phyloP scores from a whole-genome alignment of 1,284 basidiomycete species.

The Porodaedalea pini region DNA sequence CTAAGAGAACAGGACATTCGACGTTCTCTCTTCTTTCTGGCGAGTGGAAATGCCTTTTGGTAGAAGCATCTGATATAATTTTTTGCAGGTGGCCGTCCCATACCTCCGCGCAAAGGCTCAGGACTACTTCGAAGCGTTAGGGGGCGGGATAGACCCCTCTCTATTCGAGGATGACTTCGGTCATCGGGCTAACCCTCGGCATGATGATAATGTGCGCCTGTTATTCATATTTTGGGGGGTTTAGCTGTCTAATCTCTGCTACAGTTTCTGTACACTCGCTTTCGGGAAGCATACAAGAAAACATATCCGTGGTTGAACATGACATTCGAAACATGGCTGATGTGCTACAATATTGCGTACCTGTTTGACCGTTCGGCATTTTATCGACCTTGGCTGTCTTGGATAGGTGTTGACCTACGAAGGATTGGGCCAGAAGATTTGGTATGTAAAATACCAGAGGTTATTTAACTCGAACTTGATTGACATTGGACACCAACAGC shows the following conservation, averaged over 20 bases:
- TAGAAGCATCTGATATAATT: neutral
- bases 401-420: constrained; percentile 81
- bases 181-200: neutral
- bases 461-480: neutral
- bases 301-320: constrained; percentile 83
- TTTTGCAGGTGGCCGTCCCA: constrained; percentile 74
- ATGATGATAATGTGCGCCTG: neutral
- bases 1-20: constrained; percentile 61
- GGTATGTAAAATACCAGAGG: constrained; percentile 38
- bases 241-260: neutral
- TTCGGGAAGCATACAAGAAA: constrained; percentile 60
- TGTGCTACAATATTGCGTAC: constrained; percentile 86
- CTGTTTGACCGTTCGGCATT: constrained; percentile 85
- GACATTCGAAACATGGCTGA: constrained; percentile 75
- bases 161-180: constrained; percentile 52
- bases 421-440: constrained; percentile 75
- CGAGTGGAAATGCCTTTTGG: constrained; percentile 35
- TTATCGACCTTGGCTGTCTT: constrained; percentile 89
- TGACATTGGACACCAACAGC: constrained; percentile 19
- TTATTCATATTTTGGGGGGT: neutral
- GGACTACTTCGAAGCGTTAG: constrained; percentile 87
- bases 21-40: constrained; percentile 76
- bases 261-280: constrained; percentile 44
- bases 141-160: constrained; percentile 72
- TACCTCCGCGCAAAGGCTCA: constrained; percentile 87